Base-by-base conservation (phyloP, 768 basidiomycete species). In the Chalciporus pseudorubinellus region DNA sequence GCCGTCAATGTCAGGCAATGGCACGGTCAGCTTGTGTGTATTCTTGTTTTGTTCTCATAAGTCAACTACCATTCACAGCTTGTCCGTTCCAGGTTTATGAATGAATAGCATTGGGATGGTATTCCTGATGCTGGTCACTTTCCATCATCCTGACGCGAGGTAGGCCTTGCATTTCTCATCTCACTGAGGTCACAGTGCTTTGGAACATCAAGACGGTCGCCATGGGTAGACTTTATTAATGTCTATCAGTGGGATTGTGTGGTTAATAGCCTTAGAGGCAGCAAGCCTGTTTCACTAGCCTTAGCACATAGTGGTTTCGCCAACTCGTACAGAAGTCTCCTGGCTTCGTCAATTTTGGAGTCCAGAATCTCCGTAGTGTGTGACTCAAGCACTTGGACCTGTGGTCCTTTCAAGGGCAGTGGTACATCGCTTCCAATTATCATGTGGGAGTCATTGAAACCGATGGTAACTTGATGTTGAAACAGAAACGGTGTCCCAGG, bases 1-100 rank as follows among this genome's bases (percentile, higher is more conserved):
- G 0, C 26, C 24, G n/a, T 62, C 56, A 4, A 58, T 58, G 26
- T 60, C 57, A 0, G 61, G 61, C n/a, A 62, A 33, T 1, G 61
- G 59, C 1, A 51, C 52, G 8, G 54, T 20, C 44, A 54, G 18
- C 33, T 60, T 59, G 1, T 28, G 40, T 3, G 59, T 62, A 28
- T 57, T 59, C 31, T 40, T 41, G 21, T 62, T 60, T 6, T 47
- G 46, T 31, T 58, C 51, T 14, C 52, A 41, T 19, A 44, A 24
- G 33, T 58, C 61, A 13, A 63, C 33, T 4, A 59, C 51, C 6
- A 38, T 46, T 2, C 26, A 26, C 2, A 52, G 38, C 18, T 41
- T 46, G 4, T 26, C 19, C 14, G 49, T 33, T 3, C 51, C 51
- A 3, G 26, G n/a, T 22, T 52, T 52, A 8, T 46, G 28, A 8